A percentile compares a stretch with the other conserved stretches of the same genome.
Conservation (phyloP, 164 flowering plant species). For the Tetrastigma voinierianum region DNA sequence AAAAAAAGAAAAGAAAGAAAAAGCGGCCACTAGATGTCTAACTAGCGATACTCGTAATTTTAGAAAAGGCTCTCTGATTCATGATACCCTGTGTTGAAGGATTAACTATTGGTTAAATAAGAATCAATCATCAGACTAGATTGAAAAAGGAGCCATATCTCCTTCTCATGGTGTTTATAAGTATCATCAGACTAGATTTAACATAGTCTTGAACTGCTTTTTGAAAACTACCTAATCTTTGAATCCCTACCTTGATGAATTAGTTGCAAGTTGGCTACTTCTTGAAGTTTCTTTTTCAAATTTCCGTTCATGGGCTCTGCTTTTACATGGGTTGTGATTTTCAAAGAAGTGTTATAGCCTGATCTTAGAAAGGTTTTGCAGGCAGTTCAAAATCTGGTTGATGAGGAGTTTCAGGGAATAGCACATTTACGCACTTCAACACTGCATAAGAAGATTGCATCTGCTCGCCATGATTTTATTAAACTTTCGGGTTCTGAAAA, state of each 20-base stretch:
- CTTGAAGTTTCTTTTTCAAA: neutral
- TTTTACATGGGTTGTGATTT: neutral
- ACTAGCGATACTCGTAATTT: too few species aligned
- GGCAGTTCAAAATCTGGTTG: conserved; percentile 89
- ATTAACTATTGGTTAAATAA: too few species aligned
- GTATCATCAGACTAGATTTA: too few species aligned
- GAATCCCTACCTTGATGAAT: neutral
- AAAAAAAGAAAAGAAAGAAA: too few species aligned
- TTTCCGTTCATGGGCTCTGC: neutral
- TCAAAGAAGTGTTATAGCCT: neutral
- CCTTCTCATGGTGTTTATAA: too few species aligned
- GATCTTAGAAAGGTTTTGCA: conserved; percentile 23
- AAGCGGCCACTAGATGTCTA: too few species aligned
- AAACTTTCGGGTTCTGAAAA: conserved; percentile 90
- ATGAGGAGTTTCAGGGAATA: conserved; percentile 94
- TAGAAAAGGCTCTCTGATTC: too few species aligned
- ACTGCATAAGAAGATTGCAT: conserved; percentile 87
- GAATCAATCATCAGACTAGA: too few species aligned
- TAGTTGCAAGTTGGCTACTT: neutral
- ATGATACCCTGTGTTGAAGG: too few species aligned
- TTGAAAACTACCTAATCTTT: neutral
- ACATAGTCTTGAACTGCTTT: neutral
- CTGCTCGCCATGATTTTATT: conserved; percentile 95
- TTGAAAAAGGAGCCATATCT: too few species aligned
- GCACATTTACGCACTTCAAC: conserved; percentile 83